phyloP scores from a whole-genome alignment of 805 yeast genomes.

The Monosporozyma solicola region DNA sequence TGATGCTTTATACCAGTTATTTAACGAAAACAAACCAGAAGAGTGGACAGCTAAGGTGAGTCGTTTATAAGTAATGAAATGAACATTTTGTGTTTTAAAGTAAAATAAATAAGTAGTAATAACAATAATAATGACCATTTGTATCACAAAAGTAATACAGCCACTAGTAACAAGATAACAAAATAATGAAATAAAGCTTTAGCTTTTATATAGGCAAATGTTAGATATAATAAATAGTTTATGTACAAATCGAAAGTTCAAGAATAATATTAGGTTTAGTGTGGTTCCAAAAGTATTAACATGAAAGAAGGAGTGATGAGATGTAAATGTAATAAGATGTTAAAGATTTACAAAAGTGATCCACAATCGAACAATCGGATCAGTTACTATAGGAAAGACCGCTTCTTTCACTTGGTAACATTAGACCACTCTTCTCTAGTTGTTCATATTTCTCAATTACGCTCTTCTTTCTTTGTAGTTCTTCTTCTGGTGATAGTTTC shows the following conservation, averaged over 20 bases:
- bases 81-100: not conserved
- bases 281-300: not conserved
- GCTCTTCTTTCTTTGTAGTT: conserved; percentile 39
- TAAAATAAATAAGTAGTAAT: not conserved
- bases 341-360: not conserved
- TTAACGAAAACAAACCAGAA: conserved; percentile 17
- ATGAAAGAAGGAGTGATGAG: not conserved
- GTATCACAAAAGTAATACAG: not conserved
- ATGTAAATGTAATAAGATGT: not conserved
- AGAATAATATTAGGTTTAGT: not conserved
- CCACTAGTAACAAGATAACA: not conserved
- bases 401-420: conserved; percentile 54
- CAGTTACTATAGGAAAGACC: conserved; percentile 41
- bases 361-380: not conserved
- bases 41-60: conserved; percentile 18
- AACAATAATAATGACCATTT: not conserved
- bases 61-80: not conserved
- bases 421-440: conserved; percentile 33
- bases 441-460: conserved; percentile 48
- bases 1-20: conserved; percentile 23
- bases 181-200: not conserved
- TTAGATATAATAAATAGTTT: not conserved
- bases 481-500: conserved; percentile 60
- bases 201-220: not conserved
- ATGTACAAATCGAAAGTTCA: not conserved